Base-by-base conservation (phyloP, 139 green algal species). In the Eudorina sp. region DNA sequence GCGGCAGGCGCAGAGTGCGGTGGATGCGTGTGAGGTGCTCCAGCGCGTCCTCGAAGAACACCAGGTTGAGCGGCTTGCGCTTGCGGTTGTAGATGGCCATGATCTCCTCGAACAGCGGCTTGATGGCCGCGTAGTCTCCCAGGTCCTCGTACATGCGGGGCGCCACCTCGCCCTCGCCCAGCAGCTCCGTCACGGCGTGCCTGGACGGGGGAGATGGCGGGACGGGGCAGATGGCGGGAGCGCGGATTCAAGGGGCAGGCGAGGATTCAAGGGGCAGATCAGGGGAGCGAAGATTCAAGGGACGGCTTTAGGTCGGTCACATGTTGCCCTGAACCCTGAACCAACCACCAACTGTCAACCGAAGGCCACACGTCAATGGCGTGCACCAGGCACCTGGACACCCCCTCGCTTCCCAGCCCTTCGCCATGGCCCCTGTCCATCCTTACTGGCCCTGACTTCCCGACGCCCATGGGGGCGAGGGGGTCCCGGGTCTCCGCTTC, bases 21-120 rank as follows among this genome's bases (percentile, higher is more conserved):
- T 95, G 92, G 55, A 98, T 96, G 86, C 96, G 93, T 9, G 93
- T 95, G 40, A 97, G 86, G 90, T 98, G 96, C 93, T 98, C 96
- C 64, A 98, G 89, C 45, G 95, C 95, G 83, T 98, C 94, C 72
- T 97, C 94, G 89, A 98, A 98, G 89, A 98, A 95, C 23, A 98
- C 96, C 34, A 98, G 91, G 66, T 94, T 95, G 92, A 97, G 96
- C 36, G 86, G 85, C 87, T 97, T 97, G 51, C 88, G 84, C 86
- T 95, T 95, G 45, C 46, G 40, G 91, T 97, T 97, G 92, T 96
- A 97, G 84, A 93, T 69, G 53, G 83, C 86, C 60, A 98, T 89
- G 64, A 97, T 88, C 58, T 95, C 89, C 91, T 96, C 92, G 38
- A 97, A 95, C 29, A 95, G 84, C 45, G 76, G 46, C 92, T 97